Evolutionary conservation across 2,329 filamentous ascomycete species (phyloP).

Genomic region (Phyllosticta citriasiana): DNA sequence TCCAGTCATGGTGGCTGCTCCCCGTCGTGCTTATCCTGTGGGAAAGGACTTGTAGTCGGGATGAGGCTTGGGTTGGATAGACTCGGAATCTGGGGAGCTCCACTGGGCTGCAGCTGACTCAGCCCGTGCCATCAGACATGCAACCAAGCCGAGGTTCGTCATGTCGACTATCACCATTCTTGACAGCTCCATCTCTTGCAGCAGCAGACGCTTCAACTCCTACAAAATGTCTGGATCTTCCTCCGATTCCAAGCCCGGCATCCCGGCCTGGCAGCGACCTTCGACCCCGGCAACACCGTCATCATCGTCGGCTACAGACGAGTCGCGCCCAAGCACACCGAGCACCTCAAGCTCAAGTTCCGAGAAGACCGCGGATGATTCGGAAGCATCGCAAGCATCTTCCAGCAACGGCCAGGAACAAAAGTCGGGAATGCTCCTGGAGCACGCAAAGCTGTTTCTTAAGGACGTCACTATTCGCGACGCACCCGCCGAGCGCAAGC

Average conservation of each 20-base stretch:
- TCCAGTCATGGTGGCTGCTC: neutral
- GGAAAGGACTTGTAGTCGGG: neutral
- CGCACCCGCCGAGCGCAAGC: conserved; percentile 61
- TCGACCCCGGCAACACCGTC: conserved; percentile 11
- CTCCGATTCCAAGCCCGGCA: conserved; percentile 3
- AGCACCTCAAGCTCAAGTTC: conserved; percentile 9
- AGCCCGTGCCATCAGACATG: too few species aligned
- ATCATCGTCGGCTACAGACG: conserved; percentile 8
- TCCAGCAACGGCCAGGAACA: conserved; percentile 5
- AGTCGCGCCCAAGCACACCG: neutral
- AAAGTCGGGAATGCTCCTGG: conserved; percentile 27
- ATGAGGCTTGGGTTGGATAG: neutral
- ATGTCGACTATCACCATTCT: neutral
- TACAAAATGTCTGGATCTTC: neutral
- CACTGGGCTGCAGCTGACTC: too few species aligned
- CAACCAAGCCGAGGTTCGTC: too few species aligned
- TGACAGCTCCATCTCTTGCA: neutral
- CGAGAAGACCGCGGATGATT: conserved; percentile 13
- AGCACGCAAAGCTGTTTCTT: conserved; percentile 67
- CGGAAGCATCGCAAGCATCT: conserved; percentile 10
- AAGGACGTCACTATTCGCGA: conserved; percentile 62
- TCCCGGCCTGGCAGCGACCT: conserved; percentile 27
- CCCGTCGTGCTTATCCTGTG: neutral
- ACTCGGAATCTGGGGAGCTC: neutral
- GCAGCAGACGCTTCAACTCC: neutral